Evolutionary conservation across 2,329 filamentous ascomycete species (phyloP).

Genomic region (Trichoderma polysporum): DNA sequence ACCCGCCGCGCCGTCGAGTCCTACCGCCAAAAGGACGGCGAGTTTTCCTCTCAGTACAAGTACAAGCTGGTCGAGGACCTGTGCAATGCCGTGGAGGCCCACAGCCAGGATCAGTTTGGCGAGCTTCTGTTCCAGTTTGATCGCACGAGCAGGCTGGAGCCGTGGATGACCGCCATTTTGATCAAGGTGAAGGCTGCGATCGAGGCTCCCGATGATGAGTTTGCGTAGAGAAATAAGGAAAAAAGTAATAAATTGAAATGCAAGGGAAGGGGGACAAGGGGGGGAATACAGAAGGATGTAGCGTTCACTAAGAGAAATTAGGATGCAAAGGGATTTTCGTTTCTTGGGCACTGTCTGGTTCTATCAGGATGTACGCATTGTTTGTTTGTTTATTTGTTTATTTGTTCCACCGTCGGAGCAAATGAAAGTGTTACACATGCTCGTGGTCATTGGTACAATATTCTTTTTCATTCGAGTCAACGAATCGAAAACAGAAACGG

Average conservation of each 20-base stretch:
- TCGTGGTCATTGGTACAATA: neutral
- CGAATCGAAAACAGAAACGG: neutral
- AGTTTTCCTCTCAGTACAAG: constrained; percentile 76
- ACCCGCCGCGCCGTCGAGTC: constrained; percentile 76
- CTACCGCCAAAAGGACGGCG: constrained; percentile 76
- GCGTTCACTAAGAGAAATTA: neutral
- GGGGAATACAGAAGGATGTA: neutral
- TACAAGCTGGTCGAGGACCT: constrained; percentile 78
- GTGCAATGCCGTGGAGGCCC: constrained; percentile 69
- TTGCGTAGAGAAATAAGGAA: constrained; percentile 33
- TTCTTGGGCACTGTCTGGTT: constrained; percentile 4
- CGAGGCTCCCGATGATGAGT: constrained; percentile 54
- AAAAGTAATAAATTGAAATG: neutral
- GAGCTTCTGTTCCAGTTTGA: constrained; percentile 89
- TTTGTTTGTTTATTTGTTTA: neutral
- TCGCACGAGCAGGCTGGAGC: constrained; percentile 89
- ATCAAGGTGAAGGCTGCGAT: constrained; percentile 82
- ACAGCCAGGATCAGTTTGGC: constrained; percentile 78
- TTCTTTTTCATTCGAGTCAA: neutral
- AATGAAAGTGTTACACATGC: neutral
- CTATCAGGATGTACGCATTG: neutral
- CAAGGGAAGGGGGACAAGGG: neutral
- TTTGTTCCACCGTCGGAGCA: neutral
- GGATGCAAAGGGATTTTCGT: neutral
- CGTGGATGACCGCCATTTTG: constrained; percentile 91